Conservation (phyloP, 495 filamentous ascomycete genomes). For the Penicillium soppii region DNA sequence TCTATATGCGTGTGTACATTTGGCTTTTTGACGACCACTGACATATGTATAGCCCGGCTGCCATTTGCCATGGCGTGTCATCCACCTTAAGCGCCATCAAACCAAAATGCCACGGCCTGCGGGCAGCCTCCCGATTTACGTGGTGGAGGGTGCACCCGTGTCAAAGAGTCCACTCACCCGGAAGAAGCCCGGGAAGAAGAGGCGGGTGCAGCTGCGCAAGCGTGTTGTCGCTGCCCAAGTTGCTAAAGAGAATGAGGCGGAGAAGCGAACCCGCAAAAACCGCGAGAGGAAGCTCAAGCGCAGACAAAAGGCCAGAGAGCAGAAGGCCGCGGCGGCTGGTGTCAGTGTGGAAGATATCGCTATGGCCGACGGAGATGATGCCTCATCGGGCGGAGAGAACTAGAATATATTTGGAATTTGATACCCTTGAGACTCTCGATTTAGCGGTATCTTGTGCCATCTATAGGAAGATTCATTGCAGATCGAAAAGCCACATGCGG, state of each 20-base stretch:
- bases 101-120: constrained; percentile 33
- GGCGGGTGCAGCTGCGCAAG: constrained; percentile 44
- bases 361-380: constrained; percentile 16
- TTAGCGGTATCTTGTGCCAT: too few relatives aligned
- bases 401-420: constrained; percentile 15
- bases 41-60: constrained; percentile 35
- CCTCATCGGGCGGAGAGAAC: constrained; percentile 13
- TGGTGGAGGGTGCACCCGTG: constrained; percentile 21
- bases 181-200: constrained; percentile 50
- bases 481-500: too few relatives aligned
- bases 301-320: constrained; percentile 44
- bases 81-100: constrained; percentile 38
- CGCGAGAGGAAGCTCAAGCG: constrained; percentile 46
- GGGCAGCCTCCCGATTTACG: constrained; percentile 26
- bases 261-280: constrained; percentile 49
- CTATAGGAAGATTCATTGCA: too few relatives aligned
- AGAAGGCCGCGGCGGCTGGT: constrained; percentile 37
- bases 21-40: background rate
- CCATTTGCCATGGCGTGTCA: constrained; percentile 45
- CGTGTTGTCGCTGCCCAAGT: constrained; percentile 22
- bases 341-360: constrained; percentile 9
- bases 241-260: constrained; percentile 41
- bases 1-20: background rate
- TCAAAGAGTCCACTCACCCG: constrained; percentile 32
- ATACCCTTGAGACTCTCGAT: constrained; percentile 18